Base-by-base conservation (phyloP, 2,329 filamentous ascomycete genomes). In the Periconia sp. region DNA sequence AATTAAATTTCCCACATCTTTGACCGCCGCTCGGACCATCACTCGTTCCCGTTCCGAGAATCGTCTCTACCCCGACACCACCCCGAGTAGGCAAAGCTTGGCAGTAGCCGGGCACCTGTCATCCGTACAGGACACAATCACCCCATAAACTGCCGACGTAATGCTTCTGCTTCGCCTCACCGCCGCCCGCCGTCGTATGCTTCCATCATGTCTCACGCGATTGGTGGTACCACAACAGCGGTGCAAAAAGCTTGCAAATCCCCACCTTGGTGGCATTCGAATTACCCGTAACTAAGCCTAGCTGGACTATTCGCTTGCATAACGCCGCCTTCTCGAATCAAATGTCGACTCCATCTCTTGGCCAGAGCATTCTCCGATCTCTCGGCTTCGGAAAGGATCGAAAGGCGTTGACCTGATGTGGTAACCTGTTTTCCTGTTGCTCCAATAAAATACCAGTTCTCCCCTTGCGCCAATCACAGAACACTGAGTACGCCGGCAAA, bases 1-100 rank as follows among this genome's bases (percentile, higher is more conserved):
- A 46, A 47, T 56, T 61, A 61, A 65, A 63, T 63, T 64, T 61
- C 51, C 54, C 48, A 48, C 47, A 19, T 34, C 42, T 46, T n/a
- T 40, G 42, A 45, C 8, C 30, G 40, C 48, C 48, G 56, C 53
- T 50, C 41, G 54, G 59, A 50, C 62, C 55, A 53, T n/a, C n/a
- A 44, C 40, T 44, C 41, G 9, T 30, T 40, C 48, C 50, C 51
- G 55, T 48, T 52, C 41, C 57, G 47, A 38, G 49, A 46, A 40
- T 32, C 43, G 40, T 50, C 48, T 36, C 46, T 26, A 16, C 15
- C 55, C 42, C 12, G 35, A 24, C 15, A 21, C 25, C 12, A 24
- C 8, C 8, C n/a, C n/a, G n/a, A n/a, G n/a, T n/a, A n/a, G n/a
- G n/a, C n/a, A n/a, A n/a, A n/a, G 36, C 36, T 31, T 23, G 36